Conservation (phyloP, 495 filamentous ascomycete genomes). For the Aspergillus nidulans region DNA sequence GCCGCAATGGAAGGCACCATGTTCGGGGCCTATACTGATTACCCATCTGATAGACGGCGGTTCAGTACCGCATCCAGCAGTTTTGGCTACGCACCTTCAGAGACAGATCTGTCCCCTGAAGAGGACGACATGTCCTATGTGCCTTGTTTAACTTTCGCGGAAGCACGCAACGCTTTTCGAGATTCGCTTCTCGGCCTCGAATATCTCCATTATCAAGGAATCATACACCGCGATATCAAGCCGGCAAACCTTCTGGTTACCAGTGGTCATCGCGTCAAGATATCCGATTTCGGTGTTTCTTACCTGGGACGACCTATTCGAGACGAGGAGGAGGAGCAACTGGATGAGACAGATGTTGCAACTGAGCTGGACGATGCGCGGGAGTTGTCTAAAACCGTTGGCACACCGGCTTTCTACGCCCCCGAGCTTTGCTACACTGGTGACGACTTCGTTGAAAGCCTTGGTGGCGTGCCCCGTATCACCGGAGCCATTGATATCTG, state of each 20-base stretch:
- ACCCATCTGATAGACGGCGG: constrained; percentile 40
- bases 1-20: constrained; percentile 64
- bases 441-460: constrained; percentile 42
- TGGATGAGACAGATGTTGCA: constrained; percentile 72
- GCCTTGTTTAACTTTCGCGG: constrained; percentile 79
- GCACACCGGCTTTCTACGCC: constrained; percentile 95
- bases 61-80: constrained; percentile 46
- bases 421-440: constrained; percentile 90
- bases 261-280: constrained; percentile 81
- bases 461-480: constrained; percentile 48
- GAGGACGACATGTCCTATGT: constrained; percentile 86
- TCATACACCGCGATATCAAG: constrained; percentile 98
- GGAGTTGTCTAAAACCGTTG: constrained; percentile 94
- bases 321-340: constrained; percentile 70
- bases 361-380: constrained; percentile 83
- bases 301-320: constrained; percentile 85
- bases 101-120: constrained; percentile 45
- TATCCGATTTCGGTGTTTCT: constrained; percentile 98
- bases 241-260: constrained; percentile 95
- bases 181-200: constrained; percentile 93
- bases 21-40: constrained; percentile 67
- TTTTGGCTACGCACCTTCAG: constrained; percentile 54
- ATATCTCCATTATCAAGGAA: constrained; percentile 93
- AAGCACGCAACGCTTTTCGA: constrained; percentile 82
- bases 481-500: constrained; percentile 87